Percentiles rank a stretch among this genome's conserved stretches.
phyloP scores from a whole-genome alignment of 805 yeast species.

The Schizosaccharomyces japonicus region DNA sequence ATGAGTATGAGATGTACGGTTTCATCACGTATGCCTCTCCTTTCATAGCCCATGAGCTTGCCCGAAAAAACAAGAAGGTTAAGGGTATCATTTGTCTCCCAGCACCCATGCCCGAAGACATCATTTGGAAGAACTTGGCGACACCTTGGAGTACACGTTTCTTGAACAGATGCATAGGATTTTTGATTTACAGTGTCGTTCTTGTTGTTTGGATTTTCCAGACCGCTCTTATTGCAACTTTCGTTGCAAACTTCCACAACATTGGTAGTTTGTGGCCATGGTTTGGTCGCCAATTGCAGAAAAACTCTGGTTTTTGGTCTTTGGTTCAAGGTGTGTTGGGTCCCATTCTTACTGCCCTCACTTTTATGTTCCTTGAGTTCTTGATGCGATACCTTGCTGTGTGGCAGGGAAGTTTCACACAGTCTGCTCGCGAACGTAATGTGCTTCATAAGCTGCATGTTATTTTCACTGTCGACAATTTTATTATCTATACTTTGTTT shows the following conservation, averaged over 20 bases:
- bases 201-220: constrained; percentile 19
- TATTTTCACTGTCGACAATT: constrained; percentile 20
- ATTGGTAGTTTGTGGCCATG: constrained; percentile 17
- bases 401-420: constrained; percentile 19
- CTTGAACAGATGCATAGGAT: constrained; percentile 16
- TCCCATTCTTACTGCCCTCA: constrained; percentile 16
- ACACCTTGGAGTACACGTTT: constrained; percentile 13
- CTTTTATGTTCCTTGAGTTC: constrained; percentile 17
- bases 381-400: constrained; percentile 17
- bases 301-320: constrained; percentile 14
- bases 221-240: constrained; percentile 20
- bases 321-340: constrained; percentile 20
- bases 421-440: constrained; percentile 18
- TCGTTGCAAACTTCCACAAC: constrained; percentile 17
- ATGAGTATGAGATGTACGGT: constrained; percentile 15
- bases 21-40: constrained; percentile 15
- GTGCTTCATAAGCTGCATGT: constrained; percentile 18
- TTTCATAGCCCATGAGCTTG: constrained; percentile 12
- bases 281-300: constrained; percentile 14
- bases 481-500: constrained; percentile 18
- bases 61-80: constrained; percentile 7
- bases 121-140: constrained; percentile 18
- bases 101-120: constrained; percentile 18
- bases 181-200: constrained; percentile 13
- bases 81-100: constrained; percentile 11